Conservation (phyloP, 345 rosid genomes). For the Cardamine chenopodiifolia region DNA sequence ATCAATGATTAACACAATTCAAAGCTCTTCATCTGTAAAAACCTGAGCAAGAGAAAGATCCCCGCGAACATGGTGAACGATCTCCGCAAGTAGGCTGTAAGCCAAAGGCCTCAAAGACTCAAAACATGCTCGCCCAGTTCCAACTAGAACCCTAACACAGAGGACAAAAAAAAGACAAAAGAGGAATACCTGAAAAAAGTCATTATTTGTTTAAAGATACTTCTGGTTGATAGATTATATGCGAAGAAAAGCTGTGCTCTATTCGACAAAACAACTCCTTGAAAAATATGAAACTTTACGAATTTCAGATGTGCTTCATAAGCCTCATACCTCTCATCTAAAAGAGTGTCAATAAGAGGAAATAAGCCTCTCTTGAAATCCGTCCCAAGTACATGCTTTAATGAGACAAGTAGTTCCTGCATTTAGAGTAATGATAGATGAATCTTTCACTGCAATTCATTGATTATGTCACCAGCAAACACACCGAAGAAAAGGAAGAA, state of each 20-base stretch:
- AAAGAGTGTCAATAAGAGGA: slow-evolving; percentile 91
- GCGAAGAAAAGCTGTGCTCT: not conserved
- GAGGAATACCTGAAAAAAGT: not conserved
- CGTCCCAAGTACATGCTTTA: slow-evolving; percentile 96
- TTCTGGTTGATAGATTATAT: slow-evolving; percentile 4
- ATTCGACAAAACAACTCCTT: slow-evolving; percentile 16
- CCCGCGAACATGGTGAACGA: slow-evolving; percentile 95
- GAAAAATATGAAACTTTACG: not conserved
- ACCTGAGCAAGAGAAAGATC: slow-evolving; percentile 94
- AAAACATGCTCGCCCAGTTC: slow-evolving; percentile 96
- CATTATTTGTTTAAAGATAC: slow-evolving; percentile 20
- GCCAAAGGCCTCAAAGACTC: slow-evolving; percentile 99
- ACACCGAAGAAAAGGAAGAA: slow-evolving; percentile 2
- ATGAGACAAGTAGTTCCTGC: slow-evolving; percentile 95
- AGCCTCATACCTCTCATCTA: slow-evolving; percentile 81
- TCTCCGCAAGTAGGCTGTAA: slow-evolving; percentile 95
- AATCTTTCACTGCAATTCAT: slow-evolving; percentile 17
- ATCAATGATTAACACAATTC: slow-evolving; percentile 12
- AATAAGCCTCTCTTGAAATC: slow-evolving; percentile 98
- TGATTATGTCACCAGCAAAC: slow-evolving; percentile 9
- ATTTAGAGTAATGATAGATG: slow-evolving; percentile 37
- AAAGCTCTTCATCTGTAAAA: slow-evolving; percentile 11
- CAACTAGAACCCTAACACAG: slow-evolving; percentile 82
- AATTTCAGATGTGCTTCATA: slow-evolving; percentile 15
- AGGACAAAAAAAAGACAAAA: slow-evolving; percentile 1